Evolutionary conservation across 2,329 filamentous ascomycete species (phyloP), one percentile per base, ranked within the genome.

Genomic region (Didymella keratinophila): DNA sequence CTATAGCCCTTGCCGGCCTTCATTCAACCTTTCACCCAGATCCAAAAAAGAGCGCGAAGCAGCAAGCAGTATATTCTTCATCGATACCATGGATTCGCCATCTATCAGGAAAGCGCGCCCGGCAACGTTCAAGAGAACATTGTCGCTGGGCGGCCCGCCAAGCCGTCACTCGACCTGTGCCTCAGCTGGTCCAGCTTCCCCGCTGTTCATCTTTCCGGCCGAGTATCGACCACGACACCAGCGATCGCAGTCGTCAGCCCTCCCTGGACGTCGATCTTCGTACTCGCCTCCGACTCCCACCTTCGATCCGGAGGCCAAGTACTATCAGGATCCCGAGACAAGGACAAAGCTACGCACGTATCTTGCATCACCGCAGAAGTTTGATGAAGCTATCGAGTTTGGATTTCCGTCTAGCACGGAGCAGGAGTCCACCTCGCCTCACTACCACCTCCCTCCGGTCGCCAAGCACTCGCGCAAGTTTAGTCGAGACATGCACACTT

Each of bases 331-430:
- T 68, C 92, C 93, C 0, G 91, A 96, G 73, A 92, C 93, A 37
- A 87, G 94, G 32, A 83, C 92, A 68, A 97, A 96, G 78, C 81
- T 98, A 20, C 88, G 93, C 12, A 87, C 92, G 7, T 97, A 93
- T 70, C 85, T 97, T 20, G 90, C 91, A 8, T 96, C 93, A 1
- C 90, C 93, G 0, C 91, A 96, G 66, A 97, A 96, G 73, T 98
- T 98, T 68, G 94, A 98, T 73, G 94, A 98, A 77, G 93, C 92
- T 1, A 86, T 98, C 51, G 91, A 96, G 73, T 97, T 96, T 76
- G 94, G 94, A 0, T 98, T 97, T 69, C 92, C 93, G 0, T 87
- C 89, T 0, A 81, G 67, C 23, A 44, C 71, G 32, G 61, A 61
- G 11, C 52, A 69, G 51, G 67, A 71, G 50, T 54, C 57, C 25